Conservation (phyloP, 139 green algal species). For the Nannochloris sp. region DNA sequence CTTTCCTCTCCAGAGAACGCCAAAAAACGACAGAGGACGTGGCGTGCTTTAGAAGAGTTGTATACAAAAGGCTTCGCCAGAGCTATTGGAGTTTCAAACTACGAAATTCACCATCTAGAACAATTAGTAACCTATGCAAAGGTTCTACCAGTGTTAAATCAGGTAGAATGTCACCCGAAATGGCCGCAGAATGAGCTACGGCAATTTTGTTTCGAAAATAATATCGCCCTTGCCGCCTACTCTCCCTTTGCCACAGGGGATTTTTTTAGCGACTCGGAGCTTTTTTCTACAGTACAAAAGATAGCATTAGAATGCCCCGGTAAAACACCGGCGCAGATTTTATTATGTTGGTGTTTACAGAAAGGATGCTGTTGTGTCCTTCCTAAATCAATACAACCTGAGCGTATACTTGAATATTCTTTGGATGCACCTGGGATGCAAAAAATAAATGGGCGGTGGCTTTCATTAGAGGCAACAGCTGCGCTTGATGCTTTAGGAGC, state of each 20-base stretch:
- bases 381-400: background rate
- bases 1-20: slow-evolving; percentile 31
- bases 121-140: background rate
- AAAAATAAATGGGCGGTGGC: slow-evolving; percentile 1
- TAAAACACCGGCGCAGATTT: background rate
- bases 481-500: slow-evolving; percentile 37
- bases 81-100: slow-evolving; percentile 7
- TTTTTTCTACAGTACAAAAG: background rate
- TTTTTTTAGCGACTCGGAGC: background rate
- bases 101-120: slow-evolving; percentile 7
- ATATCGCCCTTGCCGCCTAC: slow-evolving; percentile 1
- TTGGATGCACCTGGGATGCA: slow-evolving; percentile 1
- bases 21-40: slow-evolving; percentile 49
- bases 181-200: background rate
- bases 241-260: background rate
- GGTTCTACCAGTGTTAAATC: slow-evolving; percentile 2
- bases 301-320: background rate
- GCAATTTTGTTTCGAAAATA: background rate
- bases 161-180: background rate
- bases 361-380: slow-evolving; percentile 1
- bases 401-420: background rate
- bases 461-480: slow-evolving; percentile 14
- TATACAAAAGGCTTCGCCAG: background rate
- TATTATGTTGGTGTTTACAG: slow-evolving; percentile 2
- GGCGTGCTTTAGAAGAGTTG: slow-evolving; percentile 45